Evolutionary conservation across 139 green algal species (phyloP).

Genomic region (Chlorella sp.): DNA sequence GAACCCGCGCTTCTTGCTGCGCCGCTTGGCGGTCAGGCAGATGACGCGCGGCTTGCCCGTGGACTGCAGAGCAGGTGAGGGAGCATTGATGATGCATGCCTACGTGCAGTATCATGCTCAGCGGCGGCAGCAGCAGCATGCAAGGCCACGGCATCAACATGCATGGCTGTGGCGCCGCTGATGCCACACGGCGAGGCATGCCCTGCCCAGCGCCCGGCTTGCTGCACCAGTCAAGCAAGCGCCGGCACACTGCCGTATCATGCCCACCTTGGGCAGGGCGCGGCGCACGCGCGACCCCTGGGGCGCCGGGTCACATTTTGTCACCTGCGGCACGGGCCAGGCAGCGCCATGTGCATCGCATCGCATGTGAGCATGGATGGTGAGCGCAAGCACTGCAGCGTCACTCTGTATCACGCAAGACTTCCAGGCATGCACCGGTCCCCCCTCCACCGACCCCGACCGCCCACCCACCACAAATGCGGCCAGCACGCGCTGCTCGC

Average conservation of each 20-base stretch:
- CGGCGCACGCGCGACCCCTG: not conserved
- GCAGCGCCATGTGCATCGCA: no score
- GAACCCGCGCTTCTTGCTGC: slow-evolving; percentile 50
- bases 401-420: no score
- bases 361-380: no score
- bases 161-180: no score
- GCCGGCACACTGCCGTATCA: no score
- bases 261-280: not conserved
- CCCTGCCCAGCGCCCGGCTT: not conserved
- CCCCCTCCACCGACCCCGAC: no score
- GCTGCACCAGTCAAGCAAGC: not conserved
- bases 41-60: slow-evolving; percentile 57
- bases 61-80: slow-evolving; percentile 16
- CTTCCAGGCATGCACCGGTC: no score
- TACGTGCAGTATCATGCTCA: no score
- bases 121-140: no score
- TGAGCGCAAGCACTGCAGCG: no score
- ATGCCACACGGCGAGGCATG: no score
- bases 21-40: slow-evolving; percentile 58
- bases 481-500: slow-evolving; percentile 50
- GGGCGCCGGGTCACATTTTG: not conserved
- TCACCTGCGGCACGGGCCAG: not conserved
- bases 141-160: no score
- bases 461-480: slow-evolving; percentile 32
- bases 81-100: not conserved